Base-by-base conservation (phyloP, 306 rosid species). In the Prunus fruticosa region DNA sequence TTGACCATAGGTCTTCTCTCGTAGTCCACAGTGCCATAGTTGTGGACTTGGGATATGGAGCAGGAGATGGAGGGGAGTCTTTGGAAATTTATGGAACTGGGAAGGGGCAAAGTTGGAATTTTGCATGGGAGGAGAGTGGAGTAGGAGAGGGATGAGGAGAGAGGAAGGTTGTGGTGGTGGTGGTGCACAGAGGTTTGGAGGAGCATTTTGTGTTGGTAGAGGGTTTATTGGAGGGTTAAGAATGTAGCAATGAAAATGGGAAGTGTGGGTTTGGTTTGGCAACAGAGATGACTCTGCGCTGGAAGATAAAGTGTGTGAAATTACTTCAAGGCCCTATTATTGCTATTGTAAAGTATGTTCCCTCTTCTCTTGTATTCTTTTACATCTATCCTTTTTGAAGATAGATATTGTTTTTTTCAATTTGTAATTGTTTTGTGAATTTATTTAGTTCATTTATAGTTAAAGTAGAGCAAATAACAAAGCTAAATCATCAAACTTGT, bases 11-110 rank as follows among this genome's bases (percentile, higher is more conserved):
- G 96, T 51, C 90, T 81, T 2, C 91, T 82, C 78, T 92, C 96
- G 63, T 76, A 88, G 80, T 91, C 96, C 53, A 85, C 66, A 3
- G 98, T 88, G 7, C 96, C 97, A 53, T 95, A 90, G 82, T 71
- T 84, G 75, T 89, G 93, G 34, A 81, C 61, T 69, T 88, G 84
- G 2, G 99, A 92, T 50, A 86, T 75, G 46, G 96, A 82, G 64
- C 97, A 90, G 34, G 68, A 22, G 2, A 82, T 34, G 43, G 87
- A 49, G 51, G 86, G 65, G 54, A 83, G 79, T 1, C 69, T 71
- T 78, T 45, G 77, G 46, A 15, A 69, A 64, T 27, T 68, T 13
- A 69, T 19, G 62, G 72, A 56, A 53, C 28, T 71, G 13, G 15
- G 79, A 50, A 84, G 80, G n/a, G 73, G 2, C 34, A 53, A 43